These are phyloP conservation scores for Thelonectria olida DNA, from an alignment of 2,329 filamentous ascomycete species.

Conservation along the genomic window DNA sequence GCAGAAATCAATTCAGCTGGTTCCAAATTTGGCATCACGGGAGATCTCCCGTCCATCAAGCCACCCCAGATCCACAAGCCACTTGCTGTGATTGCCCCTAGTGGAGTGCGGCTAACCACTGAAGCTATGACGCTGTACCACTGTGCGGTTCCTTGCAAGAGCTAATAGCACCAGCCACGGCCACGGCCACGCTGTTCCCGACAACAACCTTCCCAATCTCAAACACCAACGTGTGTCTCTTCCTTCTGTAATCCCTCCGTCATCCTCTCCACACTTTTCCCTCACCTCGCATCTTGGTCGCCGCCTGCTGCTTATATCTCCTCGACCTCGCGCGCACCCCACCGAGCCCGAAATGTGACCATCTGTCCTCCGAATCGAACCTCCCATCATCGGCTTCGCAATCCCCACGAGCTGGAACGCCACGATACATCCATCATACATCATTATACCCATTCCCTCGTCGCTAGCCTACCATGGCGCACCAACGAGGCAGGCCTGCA, in stretches of 20 bases:
- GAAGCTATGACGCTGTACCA: background rate
- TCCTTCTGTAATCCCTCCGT: conserved; percentile 4
- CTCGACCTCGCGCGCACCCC: background rate
- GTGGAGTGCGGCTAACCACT: too few relatives aligned
- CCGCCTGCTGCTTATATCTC: background rate
- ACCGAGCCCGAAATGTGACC: conserved; percentile 22
- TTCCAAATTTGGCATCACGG: background rate
- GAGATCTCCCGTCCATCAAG: background rate
- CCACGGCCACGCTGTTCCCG: conserved; percentile 21
- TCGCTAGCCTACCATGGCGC: conserved; percentile 46
- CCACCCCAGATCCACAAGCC: background rate
- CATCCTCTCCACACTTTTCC: background rate
- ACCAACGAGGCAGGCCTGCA: conserved; percentile 42
- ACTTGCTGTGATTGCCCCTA: background rate
- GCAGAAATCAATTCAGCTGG: too few relatives aligned
- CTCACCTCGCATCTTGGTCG: background rate
- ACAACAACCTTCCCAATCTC: conserved; percentile 5
- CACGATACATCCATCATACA: background rate
- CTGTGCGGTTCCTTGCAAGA: background rate
- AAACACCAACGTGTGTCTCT: background rate
- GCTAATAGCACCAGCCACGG: background rate
- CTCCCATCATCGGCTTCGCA: conserved; percentile 4
- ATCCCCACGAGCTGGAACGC: conserved; percentile 12
- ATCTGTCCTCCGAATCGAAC: background rate
- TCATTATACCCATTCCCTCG: too few relatives aligned